Base-by-base conservation (phyloP, 352 stramenopile species). In the Pythium sp. region DNA sequence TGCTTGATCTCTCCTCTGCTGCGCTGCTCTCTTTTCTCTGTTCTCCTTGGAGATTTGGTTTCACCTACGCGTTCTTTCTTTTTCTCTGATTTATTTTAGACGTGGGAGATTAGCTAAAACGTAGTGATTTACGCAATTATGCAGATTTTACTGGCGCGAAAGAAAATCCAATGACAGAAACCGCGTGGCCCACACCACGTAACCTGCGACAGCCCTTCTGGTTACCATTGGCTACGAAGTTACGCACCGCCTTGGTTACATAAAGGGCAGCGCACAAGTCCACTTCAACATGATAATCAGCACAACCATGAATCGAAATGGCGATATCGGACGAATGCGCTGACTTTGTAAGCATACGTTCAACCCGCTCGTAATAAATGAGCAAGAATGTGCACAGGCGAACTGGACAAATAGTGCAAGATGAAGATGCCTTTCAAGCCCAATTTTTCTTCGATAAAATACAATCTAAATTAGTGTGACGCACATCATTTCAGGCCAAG, bases 1-100 rank as follows among this genome's bases (percentile, higher is more conserved):
- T n/a, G 32, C 56, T 62, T 56, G 41, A 68, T 56, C 30, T 43
- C 36, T 43, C 34, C 14, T 58, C 64, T 71, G 71, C 43, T 51
- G 43, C 9, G 9, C 1, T 32, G 30, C 12, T 49, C 43, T 49
- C 43, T 49, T 18, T 78, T 62, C 14, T 65, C 47, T 34, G 20
- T 9, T 59, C 59, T 70, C 55, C 36, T 43, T 15, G 11, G 15
- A 26, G 36, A 18, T 62, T 62, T 53, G 47, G 53, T 54, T 47
- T 34, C 28, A 30, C 36, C 36, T 32, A 28, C 30, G 2, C 20
- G 34, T 38, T 49, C 43, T 49, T 49, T 49, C 43, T 49, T 49
- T 49, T 49, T 49, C 43, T 49, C 43, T 49, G 43, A 49, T 49
- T 49, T 49, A 49, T 49, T 49, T 49, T 49, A 49, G 43, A 55